A percentile compares a stretch with the other conserved stretches of the same genome.
Evolutionary conservation across 139 green algal genomes (phyloP).

Genomic region (Chlorella vulgaris): DNA sequence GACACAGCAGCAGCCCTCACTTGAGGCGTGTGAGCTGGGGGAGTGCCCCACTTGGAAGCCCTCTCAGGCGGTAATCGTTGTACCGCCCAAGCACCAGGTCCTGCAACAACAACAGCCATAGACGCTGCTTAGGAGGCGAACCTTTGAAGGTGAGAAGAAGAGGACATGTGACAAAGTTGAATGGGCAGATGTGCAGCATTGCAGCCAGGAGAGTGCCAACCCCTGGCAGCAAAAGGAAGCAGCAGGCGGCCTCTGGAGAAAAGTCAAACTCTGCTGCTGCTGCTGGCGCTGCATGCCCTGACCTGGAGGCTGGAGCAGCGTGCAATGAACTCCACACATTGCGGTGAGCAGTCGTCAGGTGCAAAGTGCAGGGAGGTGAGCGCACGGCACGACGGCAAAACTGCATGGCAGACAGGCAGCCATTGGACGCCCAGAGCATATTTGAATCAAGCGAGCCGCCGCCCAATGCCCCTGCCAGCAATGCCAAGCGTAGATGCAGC

Average conservation of each 20-base stretch:
- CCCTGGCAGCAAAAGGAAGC: not conserved
- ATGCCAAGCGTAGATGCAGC: too few species aligned
- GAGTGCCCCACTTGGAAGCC: not conserved
- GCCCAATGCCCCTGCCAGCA: not conserved
- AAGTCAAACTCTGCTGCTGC: too few species aligned
- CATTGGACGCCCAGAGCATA: too few species aligned
- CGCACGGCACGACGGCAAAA: not conserved
- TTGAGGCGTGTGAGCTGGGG: not conserved
- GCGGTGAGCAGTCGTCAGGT: too few species aligned
- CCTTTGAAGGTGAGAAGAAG: too few species aligned
- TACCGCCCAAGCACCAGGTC: not conserved
- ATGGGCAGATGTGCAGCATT: too few species aligned
- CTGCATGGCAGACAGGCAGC: not conserved
- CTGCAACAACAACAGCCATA: too few species aligned
- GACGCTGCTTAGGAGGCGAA: too few species aligned
- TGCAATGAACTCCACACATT: not conserved
- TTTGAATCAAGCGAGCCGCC: too few species aligned
- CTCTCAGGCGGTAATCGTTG: not conserved
- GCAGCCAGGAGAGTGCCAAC: too few species aligned
- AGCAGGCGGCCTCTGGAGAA: not conserved
- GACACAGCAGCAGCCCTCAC: not conserved
- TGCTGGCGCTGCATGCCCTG: too few species aligned
- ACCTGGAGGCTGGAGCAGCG: conserved; percentile 9
- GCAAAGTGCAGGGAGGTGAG: conserved; percentile 9
- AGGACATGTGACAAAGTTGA: too few species aligned